Conservation (phyloP, 2,329 filamentous ascomycete species). For the Plenodomus lindquistii region DNA sequence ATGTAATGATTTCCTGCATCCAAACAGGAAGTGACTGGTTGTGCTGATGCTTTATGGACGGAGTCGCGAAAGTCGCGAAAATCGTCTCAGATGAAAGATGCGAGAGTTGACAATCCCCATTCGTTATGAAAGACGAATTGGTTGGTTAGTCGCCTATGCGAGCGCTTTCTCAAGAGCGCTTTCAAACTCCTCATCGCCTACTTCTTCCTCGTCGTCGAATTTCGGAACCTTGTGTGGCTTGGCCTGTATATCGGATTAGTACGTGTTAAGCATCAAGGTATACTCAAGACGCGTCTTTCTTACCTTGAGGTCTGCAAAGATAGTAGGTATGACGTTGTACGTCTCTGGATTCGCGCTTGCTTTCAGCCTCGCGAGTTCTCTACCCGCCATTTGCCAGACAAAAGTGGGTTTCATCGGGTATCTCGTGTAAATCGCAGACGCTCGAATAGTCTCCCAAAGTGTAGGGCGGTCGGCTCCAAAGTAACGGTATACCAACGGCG, state of each 20-base stretch:
- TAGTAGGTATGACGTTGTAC: slow-evolving; percentile 15
- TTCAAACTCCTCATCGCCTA: slow-evolving; percentile 23
- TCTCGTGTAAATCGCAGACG: slow-evolving; percentile 47
- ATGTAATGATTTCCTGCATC: no score
- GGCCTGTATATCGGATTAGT: slow-evolving; percentile 7
- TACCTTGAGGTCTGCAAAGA: slow-evolving; percentile 35
- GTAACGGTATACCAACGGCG: slow-evolving; percentile 13
- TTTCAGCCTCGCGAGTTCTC: slow-evolving; percentile 47
- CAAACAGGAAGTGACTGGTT: no score
- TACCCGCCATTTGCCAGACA: slow-evolving; percentile 47
- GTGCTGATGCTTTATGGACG: no score
- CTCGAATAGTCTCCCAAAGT: slow-evolving; percentile 52
- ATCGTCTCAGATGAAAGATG: no score
- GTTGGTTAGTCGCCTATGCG: background rate
- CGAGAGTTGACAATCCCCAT: no score
- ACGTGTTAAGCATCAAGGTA: no score
- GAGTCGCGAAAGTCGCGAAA: no score
- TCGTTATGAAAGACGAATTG: background rate
- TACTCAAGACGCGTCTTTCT: background rate
- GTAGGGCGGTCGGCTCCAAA: slow-evolving; percentile 14
- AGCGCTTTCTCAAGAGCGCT: background rate
- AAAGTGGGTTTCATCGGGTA: slow-evolving; percentile 32
- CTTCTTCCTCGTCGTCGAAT: slow-evolving; percentile 15
- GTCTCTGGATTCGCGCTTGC: slow-evolving; percentile 12
- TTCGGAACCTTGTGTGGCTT: slow-evolving; percentile 28